Percentiles rank a stretch among this genome's conserved stretches.
Conservation (phyloP, 73 alveolate genomes). For the Paramecium biaurelia region DNA sequence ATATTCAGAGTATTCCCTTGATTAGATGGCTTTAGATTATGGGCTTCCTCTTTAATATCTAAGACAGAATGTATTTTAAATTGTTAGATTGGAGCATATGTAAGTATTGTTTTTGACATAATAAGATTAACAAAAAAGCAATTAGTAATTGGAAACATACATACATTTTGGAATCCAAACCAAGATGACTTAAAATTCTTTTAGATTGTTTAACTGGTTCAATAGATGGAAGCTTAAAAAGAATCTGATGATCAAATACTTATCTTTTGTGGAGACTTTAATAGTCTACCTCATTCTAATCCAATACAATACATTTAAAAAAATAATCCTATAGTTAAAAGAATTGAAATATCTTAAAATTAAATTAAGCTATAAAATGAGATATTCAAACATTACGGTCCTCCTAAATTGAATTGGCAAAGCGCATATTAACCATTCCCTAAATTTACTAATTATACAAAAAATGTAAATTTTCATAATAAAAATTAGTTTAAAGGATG, state of each 20-base stretch:
- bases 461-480: background rate
- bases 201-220: background rate
- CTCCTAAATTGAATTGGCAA: background rate
- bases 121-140: background rate
- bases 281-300: constrained; percentile 50
- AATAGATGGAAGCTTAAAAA: background rate
- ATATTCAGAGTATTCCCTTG: background rate
- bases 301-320: background rate
- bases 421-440: constrained; percentile 50
- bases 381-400: background rate
- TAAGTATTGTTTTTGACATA: background rate
- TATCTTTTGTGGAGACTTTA: constrained; percentile 57
- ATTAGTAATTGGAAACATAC: constrained; percentile 42
- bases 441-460: constrained; percentile 50
- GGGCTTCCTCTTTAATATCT: background rate
- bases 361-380: background rate
- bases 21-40: background rate
- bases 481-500: background rate
- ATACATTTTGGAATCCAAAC: constrained; percentile 54
- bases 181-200: constrained; percentile 44
- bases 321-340: background rate
- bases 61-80: background rate
- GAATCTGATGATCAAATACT: background rate
- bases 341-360: background rate
- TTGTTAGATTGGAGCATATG: background rate